Base-by-base conservation (phyloP, 169 alveolate genomes). In the Miamiensis avidus region DNA sequence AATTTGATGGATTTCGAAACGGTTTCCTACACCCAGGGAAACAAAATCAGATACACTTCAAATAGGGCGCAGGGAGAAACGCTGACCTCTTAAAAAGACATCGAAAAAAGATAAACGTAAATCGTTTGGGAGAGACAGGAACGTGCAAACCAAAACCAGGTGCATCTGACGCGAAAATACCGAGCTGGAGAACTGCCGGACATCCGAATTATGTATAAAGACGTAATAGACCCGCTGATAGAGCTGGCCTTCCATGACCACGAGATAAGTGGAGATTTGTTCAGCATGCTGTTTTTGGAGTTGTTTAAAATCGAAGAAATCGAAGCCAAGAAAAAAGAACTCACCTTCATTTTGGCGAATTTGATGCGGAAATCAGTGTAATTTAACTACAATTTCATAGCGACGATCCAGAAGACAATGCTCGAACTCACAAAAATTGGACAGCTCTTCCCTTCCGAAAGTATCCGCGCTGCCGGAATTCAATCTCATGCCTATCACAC, bases 171-270 rank as follows among this genome's bases (percentile, higher is more conserved):
- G 83, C 88, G 87, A 83, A 89, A 89, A 77, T 85, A 81, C 86
- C 88, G 97, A 82, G 90, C 82, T 29, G 98, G 98, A 34, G 97
- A 96, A 74, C 83, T 96, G 25, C 98, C 98, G 25, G 98, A 96
- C 88, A 94, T 96, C 49, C 78, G 89, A 88, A 94, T 96, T 20
- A 83, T 87, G 65, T 87, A 88, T 81, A 90, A 90, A 74, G 98
- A 96, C 81, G 76, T 96, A 16, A 79, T 90, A 32, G 95, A 89
- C 65, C 97, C 97, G 33, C 79, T 94, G 34, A 86, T 91, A 82
- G 93, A 90, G 0, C 85, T 93, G 75, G 87, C 93, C 75, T 88
- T 86, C 74, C 90, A 85, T n/a, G 92, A 89, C 82, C 89, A 92
- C 77, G 92, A 93, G 82, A 83, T 91, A 28, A 91, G 94, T 27